Base-by-base conservation (phyloP, 2,329 filamentous ascomycete species). In the Fusarium sp. region DNA sequence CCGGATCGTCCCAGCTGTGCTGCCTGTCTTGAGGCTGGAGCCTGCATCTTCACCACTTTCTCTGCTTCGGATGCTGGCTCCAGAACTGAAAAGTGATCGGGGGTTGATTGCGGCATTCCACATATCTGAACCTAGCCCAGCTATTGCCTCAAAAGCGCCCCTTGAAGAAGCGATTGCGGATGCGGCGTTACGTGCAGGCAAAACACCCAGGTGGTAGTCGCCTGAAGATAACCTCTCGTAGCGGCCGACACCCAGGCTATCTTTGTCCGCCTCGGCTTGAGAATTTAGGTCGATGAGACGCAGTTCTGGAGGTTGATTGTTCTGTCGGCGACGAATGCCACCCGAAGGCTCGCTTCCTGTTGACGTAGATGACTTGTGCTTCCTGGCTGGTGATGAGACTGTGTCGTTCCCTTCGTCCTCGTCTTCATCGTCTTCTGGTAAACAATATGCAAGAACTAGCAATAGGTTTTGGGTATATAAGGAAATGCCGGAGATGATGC, bases 401-500 rank as follows among this genome's bases (percentile, higher is more conserved):
- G 16, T 37, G 15, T 59, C 37, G 4, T 50, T 16, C 40, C 34
- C 62, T 2, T 82, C 78, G 2, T 81, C 79, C 5, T 80, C 78
- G 2, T 86, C 81, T 10, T 90, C 88, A n/a, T 92, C 88, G 9
- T 91, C 86, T 47, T 94, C 92, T 39, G 91, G 89, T 65, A 91
- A 91, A 76, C 94, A 91, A 82, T 97, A 98, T 77, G 95, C 95
- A 82, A 99, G 91, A 76, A 98, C 92, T 75, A 97, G 89, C 80
- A 99, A 87, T 73, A 97, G 87, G 78, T 90, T 96, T 78, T 94
- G 94, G 78, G 94, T 97, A 90, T 98, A 98, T 82, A 99, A 87
- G 71, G 95, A 97, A 81, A 99, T 92, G 76, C 96, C 96, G 78
- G 96, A 97, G 85, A 99, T 94, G 80, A 97, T 94, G 85, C 96